These are phyloP conservation scores for Diddensiella caesifluorescens DNA, from an alignment of 805 yeast species.

Conservation along the genomic window DNA sequence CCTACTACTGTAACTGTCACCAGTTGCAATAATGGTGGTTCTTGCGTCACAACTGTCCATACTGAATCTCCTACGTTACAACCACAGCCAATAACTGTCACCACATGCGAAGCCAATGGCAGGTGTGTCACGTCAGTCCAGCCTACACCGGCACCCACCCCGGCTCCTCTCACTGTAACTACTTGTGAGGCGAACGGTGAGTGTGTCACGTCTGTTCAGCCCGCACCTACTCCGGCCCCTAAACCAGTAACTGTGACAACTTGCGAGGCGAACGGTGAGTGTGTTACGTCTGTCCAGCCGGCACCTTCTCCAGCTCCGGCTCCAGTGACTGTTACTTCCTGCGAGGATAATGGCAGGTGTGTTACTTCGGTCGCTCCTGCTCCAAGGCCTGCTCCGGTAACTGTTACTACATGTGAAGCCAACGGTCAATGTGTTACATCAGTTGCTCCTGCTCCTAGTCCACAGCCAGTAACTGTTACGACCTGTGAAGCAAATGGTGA, in stretches of 20 bases:
- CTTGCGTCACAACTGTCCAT: conserved; percentile 1
- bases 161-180: not conserved
- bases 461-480: conserved; percentile 3
- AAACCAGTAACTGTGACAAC: conserved; percentile 1
- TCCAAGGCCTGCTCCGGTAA: not conserved
- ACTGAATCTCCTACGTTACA: not conserved
- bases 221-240: conserved; percentile 5
- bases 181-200: conserved; percentile 1
- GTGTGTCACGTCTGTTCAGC: not conserved
- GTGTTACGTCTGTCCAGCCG: not conserved
- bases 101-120: not conserved
- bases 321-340: conserved; percentile 2
- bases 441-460: not conserved
- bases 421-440: not conserved
- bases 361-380: conserved; percentile 1
- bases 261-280: conserved; percentile 1
- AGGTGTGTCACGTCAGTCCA: not conserved
- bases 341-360: conserved; percentile 1
- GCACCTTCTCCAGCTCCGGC: conserved; percentile 4
- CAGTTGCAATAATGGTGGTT: not conserved
- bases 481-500: not conserved
- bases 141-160: not conserved
- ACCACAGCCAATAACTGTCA: not conserved
- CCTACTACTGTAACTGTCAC: not conserved
- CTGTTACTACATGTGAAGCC: not conserved